Base-by-base conservation (phyloP, 257 asterid species). In the Lavandula angustifolia region DNA sequence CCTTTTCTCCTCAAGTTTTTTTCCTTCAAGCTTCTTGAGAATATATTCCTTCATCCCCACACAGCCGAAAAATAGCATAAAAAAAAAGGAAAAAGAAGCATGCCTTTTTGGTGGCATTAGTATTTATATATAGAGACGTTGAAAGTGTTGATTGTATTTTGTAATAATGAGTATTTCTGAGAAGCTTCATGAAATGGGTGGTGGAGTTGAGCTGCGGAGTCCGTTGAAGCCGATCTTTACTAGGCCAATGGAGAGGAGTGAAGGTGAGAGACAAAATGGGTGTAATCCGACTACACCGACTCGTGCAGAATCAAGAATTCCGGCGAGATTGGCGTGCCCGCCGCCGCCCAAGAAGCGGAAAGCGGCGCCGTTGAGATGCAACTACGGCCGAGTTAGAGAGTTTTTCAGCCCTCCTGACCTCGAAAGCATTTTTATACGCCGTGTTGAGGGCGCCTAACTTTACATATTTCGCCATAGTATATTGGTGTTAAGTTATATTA, bases 341-440 rank as follows among this genome's bases (percentile, higher is more conserved):
- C 82, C 82, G 43, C 72, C 85, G 1, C 82, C 80, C 0, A 80
- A 72, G 75, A 80, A 77, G 71, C 78, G 70, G 12, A 80, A 77
- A 12, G 38, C 78, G 18, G 65, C 51, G 16, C 52, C 76, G 22
- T 53, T 68, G 0, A 63, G 58, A 7, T 70, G 74, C 63, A 56
- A 70, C 53, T 62, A 16, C 37, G 33, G 38, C 3, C 71, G 59
- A 12, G 70, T 56, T 40, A 64, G 46, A 17, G 73, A 74, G 56
- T 77, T 74, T 47, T 80, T 77, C 52, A 32, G 27, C 34, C 80
- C 79, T 0, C 80, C 82, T 14, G 85, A 80, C 58, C 73, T 77
- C 51, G 85, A 80, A 50, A 35, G 78, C 0, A 55, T 71, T 32
- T 80, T 77, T 54, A 56, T 34, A 43, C 65, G 71, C 50, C 75